Evolutionary conservation across 2,329 filamentous ascomycete species (phyloP).

Genomic region (Neocucurbitaria cava): DNA sequence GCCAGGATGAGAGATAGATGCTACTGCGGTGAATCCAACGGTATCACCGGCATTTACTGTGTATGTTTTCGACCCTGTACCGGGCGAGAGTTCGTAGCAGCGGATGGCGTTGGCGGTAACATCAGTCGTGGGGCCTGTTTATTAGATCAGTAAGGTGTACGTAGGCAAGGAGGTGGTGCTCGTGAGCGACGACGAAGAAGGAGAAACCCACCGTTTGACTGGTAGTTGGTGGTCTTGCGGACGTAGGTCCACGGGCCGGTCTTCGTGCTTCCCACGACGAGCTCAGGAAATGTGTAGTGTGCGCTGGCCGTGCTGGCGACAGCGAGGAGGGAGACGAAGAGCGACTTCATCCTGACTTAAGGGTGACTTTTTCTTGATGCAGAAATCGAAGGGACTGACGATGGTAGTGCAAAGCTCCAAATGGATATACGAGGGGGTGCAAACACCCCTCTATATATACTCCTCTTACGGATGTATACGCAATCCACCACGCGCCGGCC

Average conservation of each 20-base stretch:
- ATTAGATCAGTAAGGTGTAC: neutral
- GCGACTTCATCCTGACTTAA: constrained; percentile 36
- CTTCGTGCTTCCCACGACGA: constrained; percentile 28
- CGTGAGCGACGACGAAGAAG: neutral
- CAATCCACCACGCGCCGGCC: neutral
- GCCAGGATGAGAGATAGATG: constrained; percentile 44
- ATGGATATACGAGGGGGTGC: neutral
- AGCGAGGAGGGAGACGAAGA: constrained; percentile 28
- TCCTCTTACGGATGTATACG: neutral
- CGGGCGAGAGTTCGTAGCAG: constrained; percentile 41
- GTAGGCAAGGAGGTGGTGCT: neutral
- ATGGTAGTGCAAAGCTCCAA: neutral
- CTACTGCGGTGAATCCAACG: constrained; percentile 41
- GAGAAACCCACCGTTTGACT: constrained; percentile 39
- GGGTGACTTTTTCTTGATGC: neutral
- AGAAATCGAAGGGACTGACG: neutral
- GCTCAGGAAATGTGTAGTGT: constrained; percentile 45
- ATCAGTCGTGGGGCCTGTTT: constrained; percentile 35
- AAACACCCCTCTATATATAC: constrained; percentile 13
- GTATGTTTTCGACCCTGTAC: constrained; percentile 21
- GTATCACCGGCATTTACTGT: constrained; percentile 38
- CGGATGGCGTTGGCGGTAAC: constrained; percentile 40
- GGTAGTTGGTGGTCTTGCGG: constrained; percentile 45
- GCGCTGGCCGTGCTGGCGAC: constrained; percentile 32
- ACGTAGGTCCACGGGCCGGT: constrained; percentile 45